These are phyloP conservation scores for Aspergillus pseudoterreus DNA, from an alignment of 2,329 filamentous ascomycete genomes.

Conservation along the genomic window DNA sequence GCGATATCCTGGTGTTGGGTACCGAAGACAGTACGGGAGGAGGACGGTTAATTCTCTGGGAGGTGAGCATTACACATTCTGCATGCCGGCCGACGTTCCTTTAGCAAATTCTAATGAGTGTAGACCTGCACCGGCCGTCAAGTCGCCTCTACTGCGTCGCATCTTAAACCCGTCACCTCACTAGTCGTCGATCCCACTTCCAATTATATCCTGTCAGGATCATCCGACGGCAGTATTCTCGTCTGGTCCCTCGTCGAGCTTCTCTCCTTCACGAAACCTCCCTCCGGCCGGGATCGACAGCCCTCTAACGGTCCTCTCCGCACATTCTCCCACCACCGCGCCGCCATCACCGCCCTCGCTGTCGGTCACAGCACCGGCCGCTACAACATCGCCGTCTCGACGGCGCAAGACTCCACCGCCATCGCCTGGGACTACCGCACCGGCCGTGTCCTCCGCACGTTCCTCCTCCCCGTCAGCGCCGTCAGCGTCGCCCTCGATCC, in stretches of 20 bases:
- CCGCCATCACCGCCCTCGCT: conserved; percentile 45
- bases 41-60: conserved; percentile 86
- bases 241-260: conserved; percentile 82
- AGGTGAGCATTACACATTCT: conserved; percentile 53
- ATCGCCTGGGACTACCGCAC: conserved; percentile 90
- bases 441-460: conserved; percentile 72
- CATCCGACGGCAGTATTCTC: conserved; percentile 77
- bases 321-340: conserved; percentile 70
- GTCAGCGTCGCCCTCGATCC: conserved; percentile 74
- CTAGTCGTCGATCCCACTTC: conserved; percentile 66
- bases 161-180: conserved; percentile 60
- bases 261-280: conserved; percentile 56
- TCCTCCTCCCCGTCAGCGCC: conserved; percentile 72
- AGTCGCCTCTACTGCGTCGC: conserved; percentile 41
- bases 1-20: conserved; percentile 67
- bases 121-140: conserved; percentile 44
- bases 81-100: not conserved
- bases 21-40: conserved; percentile 57
- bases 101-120: conserved; percentile 6
- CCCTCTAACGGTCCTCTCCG: conserved; percentile 63
- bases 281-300: conserved; percentile 37
- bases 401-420: conserved; percentile 80
- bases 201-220: conserved; percentile 46
- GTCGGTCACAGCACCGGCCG: conserved; percentile 66
- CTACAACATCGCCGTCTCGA: conserved; percentile 79